phyloP scores from a whole-genome alignment of 331 rosid genomes.

The Erythrophleum ivorense region DNA sequence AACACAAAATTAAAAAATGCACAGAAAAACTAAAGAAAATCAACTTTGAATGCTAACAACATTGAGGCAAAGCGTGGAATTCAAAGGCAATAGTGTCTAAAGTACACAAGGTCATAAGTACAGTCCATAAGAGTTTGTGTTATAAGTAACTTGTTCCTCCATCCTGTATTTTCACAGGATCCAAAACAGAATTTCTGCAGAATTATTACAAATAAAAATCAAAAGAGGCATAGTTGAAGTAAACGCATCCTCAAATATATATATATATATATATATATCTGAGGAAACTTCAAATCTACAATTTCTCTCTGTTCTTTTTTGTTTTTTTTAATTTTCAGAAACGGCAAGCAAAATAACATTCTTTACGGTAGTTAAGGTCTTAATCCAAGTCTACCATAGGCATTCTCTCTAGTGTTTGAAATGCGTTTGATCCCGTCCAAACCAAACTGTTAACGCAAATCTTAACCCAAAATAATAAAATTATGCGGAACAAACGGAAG shows the following conservation, averaged over 20 bases:
- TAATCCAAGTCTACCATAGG: not conserved
- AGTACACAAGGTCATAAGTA: not conserved
- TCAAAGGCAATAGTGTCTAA: not conserved
- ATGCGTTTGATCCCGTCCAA: not conserved
- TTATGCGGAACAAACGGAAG: not conserved
- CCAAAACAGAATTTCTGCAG: constrained; percentile 26
- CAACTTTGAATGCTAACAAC: not conserved
- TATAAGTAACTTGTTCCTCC: constrained; percentile 15
- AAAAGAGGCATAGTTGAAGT: constrained; percentile 4
- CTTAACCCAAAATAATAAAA: not conserved
- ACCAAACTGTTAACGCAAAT: not conserved
- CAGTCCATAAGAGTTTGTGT: not conserved
- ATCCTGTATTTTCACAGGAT: constrained; percentile 30
- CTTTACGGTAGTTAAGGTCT: not conserved
- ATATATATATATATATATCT: not conserved
- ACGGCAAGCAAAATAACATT: not conserved
- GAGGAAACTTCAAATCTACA: constrained; percentile 18
- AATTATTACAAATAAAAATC: not conserved
- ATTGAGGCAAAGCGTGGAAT: not conserved
- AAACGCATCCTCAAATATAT: not conserved
- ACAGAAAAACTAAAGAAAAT: not conserved
- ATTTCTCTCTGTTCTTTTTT: constrained; percentile 11
- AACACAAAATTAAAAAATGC: constrained; percentile 13
- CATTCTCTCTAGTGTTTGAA: constrained; percentile 3
- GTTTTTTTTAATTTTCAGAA: not conserved